Evolutionary conservation across 192 early-diverging fungal species (phyloP).

Genomic region (Pilaira anomala): DNA sequence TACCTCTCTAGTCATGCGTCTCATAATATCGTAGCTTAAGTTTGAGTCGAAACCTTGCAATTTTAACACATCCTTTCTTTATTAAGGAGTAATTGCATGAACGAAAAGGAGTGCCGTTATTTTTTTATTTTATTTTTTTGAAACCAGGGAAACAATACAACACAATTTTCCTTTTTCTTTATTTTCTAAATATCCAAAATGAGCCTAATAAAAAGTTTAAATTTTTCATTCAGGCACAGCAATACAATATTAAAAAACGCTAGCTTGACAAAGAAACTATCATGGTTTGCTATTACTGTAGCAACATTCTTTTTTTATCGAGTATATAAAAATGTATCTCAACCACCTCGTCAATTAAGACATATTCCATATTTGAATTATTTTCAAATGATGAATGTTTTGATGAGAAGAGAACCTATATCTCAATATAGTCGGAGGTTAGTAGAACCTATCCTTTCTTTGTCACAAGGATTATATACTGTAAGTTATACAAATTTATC

Average conservation of each 20-base stretch:
- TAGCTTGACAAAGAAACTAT: background rate
- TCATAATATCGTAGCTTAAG: too few relatives aligned
- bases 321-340: background rate
- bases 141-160: too few relatives aligned
- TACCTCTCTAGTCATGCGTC: too few relatives aligned
- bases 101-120: too few relatives aligned
- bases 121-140: too few relatives aligned
- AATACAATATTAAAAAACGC: background rate
- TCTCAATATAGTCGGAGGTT: too few relatives aligned
- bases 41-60: too few relatives aligned
- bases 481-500: too few relatives aligned
- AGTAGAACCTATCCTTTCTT: background rate
- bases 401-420: background rate
- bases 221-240: background rate
- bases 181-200: background rate
- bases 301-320: background rate
- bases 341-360: background rate
- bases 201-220: background rate
- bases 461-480: background rate
- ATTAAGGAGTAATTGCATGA: too few relatives aligned
- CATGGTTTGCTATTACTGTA: background rate
- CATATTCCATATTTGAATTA: conserved; percentile 1
- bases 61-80: too few relatives aligned
- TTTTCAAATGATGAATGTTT: too few relatives aligned
- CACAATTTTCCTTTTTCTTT: background rate